Evolutionary conservation across 2,329 filamentous ascomycete species (phyloP), one percentile per base, ranked within the genome.

Genomic region (Berkeleyomyces rouxiae): DNA sequence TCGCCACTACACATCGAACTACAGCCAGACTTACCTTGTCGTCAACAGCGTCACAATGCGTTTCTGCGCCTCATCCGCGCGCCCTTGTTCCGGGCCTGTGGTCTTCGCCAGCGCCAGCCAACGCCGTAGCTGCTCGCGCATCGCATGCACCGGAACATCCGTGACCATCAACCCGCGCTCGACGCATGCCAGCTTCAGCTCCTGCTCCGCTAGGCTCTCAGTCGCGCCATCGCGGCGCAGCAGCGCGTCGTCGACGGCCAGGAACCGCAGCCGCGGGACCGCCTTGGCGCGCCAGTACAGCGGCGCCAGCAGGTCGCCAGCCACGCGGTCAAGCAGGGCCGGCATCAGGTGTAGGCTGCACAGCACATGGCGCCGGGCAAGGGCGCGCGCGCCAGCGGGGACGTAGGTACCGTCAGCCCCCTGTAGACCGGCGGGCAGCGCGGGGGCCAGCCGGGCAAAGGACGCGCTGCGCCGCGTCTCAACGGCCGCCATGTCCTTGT

Each of bases 231-330:
- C 80, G 44, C 77, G 74, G 16, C 78, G 69, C 58, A 96, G 79
- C 71, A 92, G 75, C 66, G 69, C 73, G 72, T 95, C 89, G 73
- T 96, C 91, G 44, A 78, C 73, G 55, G 78, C 78, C 66, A 96
- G 71, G 69, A 87, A 88, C 47, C 77, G 73, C 67, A 89, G 74
- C 66, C 80, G 77, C 67, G 75, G 73, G 59, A 68, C 67, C 49
- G 90, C 74, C 66, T 78, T 77, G 61, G 75, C 72, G 63, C 75
- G 72, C 71, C 90, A 77, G 67, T 87, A 71, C 3, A 71, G 70
- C 1, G 74, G 74, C 6, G 81, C 77, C 1, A 74, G 74, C 7
- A 81, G 76, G 61, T 74, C 72, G 64, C 78, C 72, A 1, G 76
- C 77, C 47, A 80, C 66, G 61, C 75, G 71, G 66, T 82, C 80